phyloP scores from a whole-genome alignment of 225 moss, liverwort and hornwort species.

The Thuidium tamariscinum region DNA sequence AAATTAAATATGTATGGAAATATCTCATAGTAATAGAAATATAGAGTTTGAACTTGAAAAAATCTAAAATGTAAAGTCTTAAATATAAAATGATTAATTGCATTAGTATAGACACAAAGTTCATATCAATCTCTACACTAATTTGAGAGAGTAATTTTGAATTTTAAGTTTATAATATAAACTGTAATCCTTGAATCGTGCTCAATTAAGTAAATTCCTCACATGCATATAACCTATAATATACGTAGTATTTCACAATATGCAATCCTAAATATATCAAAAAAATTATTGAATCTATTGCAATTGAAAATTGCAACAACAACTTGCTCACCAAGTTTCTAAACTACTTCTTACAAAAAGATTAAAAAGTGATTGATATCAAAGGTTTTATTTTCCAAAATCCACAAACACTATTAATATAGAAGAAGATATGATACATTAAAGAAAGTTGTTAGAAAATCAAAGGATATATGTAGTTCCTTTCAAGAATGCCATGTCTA shows the following conservation, averaged over 20 bases:
- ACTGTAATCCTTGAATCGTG: rapidly evolving
- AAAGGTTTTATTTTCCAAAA: neutral
- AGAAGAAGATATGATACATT: neutral
- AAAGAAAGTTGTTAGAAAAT: rapidly evolving
- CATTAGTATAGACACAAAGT: neutral
- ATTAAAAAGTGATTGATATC: neutral
- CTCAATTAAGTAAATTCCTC: neutral
- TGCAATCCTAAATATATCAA: neutral
- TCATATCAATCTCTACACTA: neutral
- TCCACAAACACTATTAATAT: rapidly evolving
- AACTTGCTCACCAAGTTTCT: neutral
- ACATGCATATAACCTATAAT: neutral
- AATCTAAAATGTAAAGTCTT: no score
- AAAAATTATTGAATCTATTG: neutral
- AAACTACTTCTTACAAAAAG: rapidly evolving
- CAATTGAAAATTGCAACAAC: neutral
- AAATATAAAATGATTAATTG: neutral
- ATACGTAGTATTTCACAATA: neutral
- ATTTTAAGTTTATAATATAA: neutral
- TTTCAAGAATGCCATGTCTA: neutral
- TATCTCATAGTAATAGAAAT: neutral
- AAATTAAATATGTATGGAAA: neutral
- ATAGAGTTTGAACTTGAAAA: neutral
- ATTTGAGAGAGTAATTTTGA: neutral
- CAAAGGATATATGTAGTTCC: neutral